phyloP scores from a whole-genome alignment of 163 green algal genomes.

The Scenedesmus sp. region DNA sequence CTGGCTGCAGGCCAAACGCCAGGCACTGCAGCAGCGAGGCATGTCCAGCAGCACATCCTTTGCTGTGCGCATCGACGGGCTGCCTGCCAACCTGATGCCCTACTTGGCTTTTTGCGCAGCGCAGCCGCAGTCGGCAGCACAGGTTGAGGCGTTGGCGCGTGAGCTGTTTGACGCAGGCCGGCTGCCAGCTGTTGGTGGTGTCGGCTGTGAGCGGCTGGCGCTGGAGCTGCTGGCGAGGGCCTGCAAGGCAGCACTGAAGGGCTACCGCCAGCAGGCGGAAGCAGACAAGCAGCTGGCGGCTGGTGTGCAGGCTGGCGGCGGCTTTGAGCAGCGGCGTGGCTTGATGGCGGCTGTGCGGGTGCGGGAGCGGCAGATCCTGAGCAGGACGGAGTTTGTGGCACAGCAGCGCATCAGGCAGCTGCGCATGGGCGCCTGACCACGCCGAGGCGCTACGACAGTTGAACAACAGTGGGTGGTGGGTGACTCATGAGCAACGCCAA shows the following conservation, averaged over 20 bases:
- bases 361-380: constrained; percentile 50
- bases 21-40: not conserved
- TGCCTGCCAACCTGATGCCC: constrained; percentile 44
- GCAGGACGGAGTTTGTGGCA: constrained; percentile 43
- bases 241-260: constrained; percentile 28
- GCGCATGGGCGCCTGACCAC: not conserved
- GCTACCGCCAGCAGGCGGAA: constrained; percentile 23
- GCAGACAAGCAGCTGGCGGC: constrained; percentile 47
- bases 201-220: constrained; percentile 36
- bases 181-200: constrained; percentile 8
- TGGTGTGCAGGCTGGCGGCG: constrained; percentile 23
- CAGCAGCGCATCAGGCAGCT: constrained; percentile 29
- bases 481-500: too few relatives aligned
- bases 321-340: constrained; percentile 31
- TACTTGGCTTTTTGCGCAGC: constrained; percentile 44
- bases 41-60: constrained; percentile 16
- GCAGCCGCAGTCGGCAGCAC: not conserved
- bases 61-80: constrained; percentile 35
- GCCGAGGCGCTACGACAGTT: too few relatives aligned
- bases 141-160: constrained; percentile 7
- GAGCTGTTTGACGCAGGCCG: constrained; percentile 29
- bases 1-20: constrained; percentile 21
- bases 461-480: too few relatives aligned
- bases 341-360: constrained; percentile 39
- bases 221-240: not conserved